These are phyloP conservation scores for Cladosporium sp. DNA, from an alignment of 2,329 filamentous ascomycete genomes.

Conservation along the genomic window DNA sequence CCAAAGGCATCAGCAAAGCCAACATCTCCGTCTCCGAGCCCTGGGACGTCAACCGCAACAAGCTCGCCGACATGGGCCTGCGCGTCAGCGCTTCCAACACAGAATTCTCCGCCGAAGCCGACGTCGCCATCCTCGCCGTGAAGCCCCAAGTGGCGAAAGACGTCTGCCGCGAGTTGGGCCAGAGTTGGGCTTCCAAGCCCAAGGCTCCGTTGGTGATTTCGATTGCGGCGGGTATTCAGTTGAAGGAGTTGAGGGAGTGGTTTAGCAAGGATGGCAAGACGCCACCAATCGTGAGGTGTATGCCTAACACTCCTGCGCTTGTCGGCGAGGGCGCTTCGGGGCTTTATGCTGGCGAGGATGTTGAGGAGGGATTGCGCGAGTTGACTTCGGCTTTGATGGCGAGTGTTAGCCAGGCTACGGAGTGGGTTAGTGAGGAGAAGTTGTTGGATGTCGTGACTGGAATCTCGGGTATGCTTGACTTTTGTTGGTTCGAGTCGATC, in stretches of 20 bases:
- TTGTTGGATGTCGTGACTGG: conserved; percentile 27
- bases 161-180: conserved; percentile 24
- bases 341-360: conserved; percentile 23
- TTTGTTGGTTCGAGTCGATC: background rate
- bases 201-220: conserved; percentile 21
- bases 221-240: conserved; percentile 25
- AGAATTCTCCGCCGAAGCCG: conserved; percentile 22
- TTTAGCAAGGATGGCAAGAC: conserved; percentile 19
- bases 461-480: conserved; percentile 18
- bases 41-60: conserved; percentile 27
- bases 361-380: conserved; percentile 20
- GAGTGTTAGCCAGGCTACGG: conserved; percentile 24
- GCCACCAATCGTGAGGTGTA: conserved; percentile 23
- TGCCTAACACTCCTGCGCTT: conserved; percentile 27
- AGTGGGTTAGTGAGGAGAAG: conserved; percentile 26
- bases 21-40: conserved; percentile 27
- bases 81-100: conserved; percentile 23
- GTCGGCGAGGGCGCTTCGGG: conserved; percentile 25
- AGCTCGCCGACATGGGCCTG: conserved; percentile 25
- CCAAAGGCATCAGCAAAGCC: conserved; percentile 20
- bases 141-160: conserved; percentile 27
- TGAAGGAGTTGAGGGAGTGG: conserved; percentile 22
- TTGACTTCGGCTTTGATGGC: conserved; percentile 20
- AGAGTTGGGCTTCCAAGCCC: conserved; percentile 14
- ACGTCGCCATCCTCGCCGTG: conserved; percentile 26